Evolutionary conservation across 2,329 filamentous ascomycete genomes (phyloP).

Genomic region (Cadophora luteo-olivacea): DNA sequence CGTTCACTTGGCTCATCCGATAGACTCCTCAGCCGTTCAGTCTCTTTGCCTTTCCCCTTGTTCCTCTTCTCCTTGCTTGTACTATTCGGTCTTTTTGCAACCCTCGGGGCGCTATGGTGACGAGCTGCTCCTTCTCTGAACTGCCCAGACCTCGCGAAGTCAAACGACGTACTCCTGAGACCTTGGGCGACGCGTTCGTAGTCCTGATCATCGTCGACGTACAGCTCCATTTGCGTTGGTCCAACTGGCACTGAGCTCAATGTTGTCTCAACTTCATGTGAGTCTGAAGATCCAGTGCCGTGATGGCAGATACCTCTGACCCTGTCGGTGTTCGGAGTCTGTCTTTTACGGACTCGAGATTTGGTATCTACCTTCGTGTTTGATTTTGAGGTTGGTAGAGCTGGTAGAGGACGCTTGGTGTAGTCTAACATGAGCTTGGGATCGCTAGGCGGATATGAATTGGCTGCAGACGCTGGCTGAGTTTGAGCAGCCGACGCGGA

Average conservation of each 20-base stretch:
- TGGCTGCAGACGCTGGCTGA: not conserved
- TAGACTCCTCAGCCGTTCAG: not conserved
- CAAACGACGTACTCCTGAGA: not conserved
- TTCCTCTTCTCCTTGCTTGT: not conserved
- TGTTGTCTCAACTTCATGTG: conserved; percentile 24
- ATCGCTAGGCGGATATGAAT: conserved; percentile 25
- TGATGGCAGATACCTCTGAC: conserved; percentile 28
- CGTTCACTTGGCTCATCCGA: not conserved
- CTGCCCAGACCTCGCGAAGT: not conserved
- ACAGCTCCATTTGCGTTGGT: conserved; percentile 31
- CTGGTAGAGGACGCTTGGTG: conserved; percentile 29
- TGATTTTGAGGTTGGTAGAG: conserved; percentile 22
- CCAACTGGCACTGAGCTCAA: conserved; percentile 24
- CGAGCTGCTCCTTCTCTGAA: not conserved
- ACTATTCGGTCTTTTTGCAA: not conserved
- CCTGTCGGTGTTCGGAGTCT: conserved; percentile 18
- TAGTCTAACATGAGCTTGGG: conserved; percentile 28
- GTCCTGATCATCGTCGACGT: conserved; percentile 25
- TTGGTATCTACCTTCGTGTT: not conserved
- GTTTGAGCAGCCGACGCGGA: not conserved
- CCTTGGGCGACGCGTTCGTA: conserved; percentile 32
- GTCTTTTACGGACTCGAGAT: conserved; percentile 16
- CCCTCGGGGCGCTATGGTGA: not conserved
- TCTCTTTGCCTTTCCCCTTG: not conserved
- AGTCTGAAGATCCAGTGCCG: not conserved